Conservation (phyloP, 495 filamentous ascomycete genomes). For the Daldinia childiae region DNA sequence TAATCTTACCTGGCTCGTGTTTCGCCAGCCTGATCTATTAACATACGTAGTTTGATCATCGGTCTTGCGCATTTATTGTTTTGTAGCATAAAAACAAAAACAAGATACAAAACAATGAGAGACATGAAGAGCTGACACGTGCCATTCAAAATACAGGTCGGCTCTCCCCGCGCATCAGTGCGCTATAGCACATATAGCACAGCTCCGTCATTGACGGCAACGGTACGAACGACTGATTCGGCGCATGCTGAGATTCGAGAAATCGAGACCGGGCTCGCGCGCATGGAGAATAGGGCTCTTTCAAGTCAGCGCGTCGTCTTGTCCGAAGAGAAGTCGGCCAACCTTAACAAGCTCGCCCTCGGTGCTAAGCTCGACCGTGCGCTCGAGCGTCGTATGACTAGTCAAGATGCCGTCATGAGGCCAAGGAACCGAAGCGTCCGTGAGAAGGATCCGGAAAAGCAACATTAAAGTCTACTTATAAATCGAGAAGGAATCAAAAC, state of each 20-base stretch:
- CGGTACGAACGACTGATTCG: conserved; percentile 64
- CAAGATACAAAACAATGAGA: background rate
- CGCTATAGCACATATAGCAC: conserved; percentile 85
- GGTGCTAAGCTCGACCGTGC: conserved; percentile 95
- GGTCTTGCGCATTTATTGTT: too few species aligned
- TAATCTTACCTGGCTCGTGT: background rate
- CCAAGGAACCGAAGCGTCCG: conserved; percentile 53
- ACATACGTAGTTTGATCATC: too few species aligned
- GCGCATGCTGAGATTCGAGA: conserved; percentile 78
- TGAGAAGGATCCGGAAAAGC: conserved; percentile 49
- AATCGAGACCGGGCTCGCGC: conserved; percentile 83
- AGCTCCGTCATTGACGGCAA: conserved; percentile 75
- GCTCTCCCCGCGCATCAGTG: conserved; percentile 70
- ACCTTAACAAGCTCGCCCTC: conserved; percentile 87
- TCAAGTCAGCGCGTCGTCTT: conserved; percentile 85
- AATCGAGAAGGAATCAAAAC: background rate
- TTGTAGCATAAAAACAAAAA: too few species aligned
- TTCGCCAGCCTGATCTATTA: background rate
- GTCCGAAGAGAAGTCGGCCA: conserved; percentile 81
- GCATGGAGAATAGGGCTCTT: conserved; percentile 91
- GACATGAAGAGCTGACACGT: conserved; percentile 3
- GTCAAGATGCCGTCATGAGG: conserved; percentile 91
- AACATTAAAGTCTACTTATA: conserved; percentile 8
- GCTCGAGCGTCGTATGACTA: conserved; percentile 84
- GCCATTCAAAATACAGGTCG: conserved; percentile 14